These are phyloP conservation scores for Hymenoscyphus scutula DNA, from an alignment of 2,329 filamentous ascomycete species.

Conservation along the genomic window DNA sequence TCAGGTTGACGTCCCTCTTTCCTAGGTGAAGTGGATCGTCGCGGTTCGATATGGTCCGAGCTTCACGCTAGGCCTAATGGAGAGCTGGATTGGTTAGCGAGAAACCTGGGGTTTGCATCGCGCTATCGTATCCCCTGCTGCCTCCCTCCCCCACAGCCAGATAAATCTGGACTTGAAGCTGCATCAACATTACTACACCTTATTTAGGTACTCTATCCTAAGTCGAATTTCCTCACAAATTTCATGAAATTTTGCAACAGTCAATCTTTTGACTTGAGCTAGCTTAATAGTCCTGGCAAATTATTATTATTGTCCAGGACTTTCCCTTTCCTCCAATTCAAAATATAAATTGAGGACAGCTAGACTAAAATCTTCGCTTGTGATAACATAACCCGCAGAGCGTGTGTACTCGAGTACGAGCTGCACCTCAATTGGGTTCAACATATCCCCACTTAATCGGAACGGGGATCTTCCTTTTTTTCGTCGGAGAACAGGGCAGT, in stretches of 20 bases:
- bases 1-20: constrained; percentile 7
- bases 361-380: neutral
- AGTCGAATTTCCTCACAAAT: neutral
- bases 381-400: neutral
- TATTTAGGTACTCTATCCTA: no score
- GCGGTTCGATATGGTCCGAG: constrained; percentile 1
- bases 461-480: neutral
- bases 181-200: neutral
- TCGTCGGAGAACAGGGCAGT: neutral
- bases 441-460: neutral
- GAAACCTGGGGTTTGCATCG: neutral
- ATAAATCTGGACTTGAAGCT: neutral
- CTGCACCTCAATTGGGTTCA: neutral
- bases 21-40: neutral
- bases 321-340: neutral
- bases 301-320: no score
- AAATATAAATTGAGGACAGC: neutral
- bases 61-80: neutral
- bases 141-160: neutral
- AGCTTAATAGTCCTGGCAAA: no score
- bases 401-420: neutral
- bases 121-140: no score
- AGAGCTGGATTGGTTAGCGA: neutral
- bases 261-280: no score
- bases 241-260: neutral